phyloP scores from a whole-genome alignment of 371 early-diverging fungal genomes.

The Apophysomyces ossiformis region DNA sequence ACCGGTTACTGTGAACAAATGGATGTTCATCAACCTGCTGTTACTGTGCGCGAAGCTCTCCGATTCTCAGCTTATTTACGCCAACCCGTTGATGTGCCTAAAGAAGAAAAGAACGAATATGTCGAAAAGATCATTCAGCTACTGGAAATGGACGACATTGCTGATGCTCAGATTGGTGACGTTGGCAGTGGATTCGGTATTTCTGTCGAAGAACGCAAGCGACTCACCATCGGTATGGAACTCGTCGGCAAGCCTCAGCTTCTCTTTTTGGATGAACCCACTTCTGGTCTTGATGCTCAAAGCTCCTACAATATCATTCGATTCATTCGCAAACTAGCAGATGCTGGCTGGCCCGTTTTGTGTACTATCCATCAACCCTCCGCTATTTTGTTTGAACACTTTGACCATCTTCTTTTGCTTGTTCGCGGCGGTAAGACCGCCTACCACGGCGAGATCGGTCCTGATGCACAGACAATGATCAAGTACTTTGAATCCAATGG shows the following conservation, averaged over 20 bases:
- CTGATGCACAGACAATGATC: slow-evolving; percentile 53
- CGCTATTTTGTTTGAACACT: slow-evolving; percentile 63
- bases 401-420: slow-evolving; percentile 68
- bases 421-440: slow-evolving; percentile 66
- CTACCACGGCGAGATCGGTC: slow-evolving; percentile 69
- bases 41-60: slow-evolving; percentile 67
- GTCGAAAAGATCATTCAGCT: slow-evolving; percentile 67
- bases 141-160: slow-evolving; percentile 62
- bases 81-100: slow-evolving; percentile 55
- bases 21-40: slow-evolving; percentile 75
- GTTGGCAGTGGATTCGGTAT: slow-evolving; percentile 53
- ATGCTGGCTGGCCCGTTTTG: slow-evolving; percentile 60
- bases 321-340: slow-evolving; percentile 65
- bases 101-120: slow-evolving; percentile 57
- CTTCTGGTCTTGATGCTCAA: slow-evolving; percentile 71
- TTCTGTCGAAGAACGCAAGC: slow-evolving; percentile 67
- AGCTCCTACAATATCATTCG: slow-evolving; percentile 71
- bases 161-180: slow-evolving; percentile 57
- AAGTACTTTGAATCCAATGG: slow-evolving; percentile 66
- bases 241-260: slow-evolving; percentile 74
- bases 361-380: slow-evolving; percentile 77
- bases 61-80: slow-evolving; percentile 71
- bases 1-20: slow-evolving; percentile 86
- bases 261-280: slow-evolving; percentile 86
- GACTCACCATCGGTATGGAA: slow-evolving; percentile 70